Percentiles rank a stretch among this genome's conserved stretches.
phyloP scores from a whole-genome alignment of 257 asterid genomes.

The Primulina tabacum region DNA sequence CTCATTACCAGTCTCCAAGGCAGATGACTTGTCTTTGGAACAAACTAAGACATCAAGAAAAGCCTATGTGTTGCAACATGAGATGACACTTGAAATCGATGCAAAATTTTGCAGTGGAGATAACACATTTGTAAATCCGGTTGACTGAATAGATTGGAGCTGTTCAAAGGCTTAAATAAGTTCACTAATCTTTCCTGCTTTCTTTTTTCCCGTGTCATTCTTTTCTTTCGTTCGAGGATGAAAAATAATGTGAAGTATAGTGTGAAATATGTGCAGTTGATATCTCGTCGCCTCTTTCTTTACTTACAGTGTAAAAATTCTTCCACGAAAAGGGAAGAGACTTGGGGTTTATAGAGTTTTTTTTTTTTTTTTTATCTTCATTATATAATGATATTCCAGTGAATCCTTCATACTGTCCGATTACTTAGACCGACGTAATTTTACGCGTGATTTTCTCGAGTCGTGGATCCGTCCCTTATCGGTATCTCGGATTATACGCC shows the following conservation, averaged over 20 bases:
- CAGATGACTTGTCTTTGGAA: conserved; percentile 92
- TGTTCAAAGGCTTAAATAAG: background rate
- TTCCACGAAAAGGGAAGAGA: too few relatives aligned
- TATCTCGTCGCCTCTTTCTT: too few relatives aligned
- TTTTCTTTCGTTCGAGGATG: background rate
- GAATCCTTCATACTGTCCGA: background rate
- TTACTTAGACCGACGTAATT: too few relatives aligned
- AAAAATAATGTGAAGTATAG: too few relatives aligned
- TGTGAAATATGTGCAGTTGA: background rate
- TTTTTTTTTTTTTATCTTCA: too few relatives aligned
- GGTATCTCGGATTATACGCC: too few relatives aligned
- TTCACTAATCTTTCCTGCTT: background rate
- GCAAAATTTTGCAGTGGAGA: background rate
- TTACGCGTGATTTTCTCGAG: too few relatives aligned
- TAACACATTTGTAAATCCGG: background rate
- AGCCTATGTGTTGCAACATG: conserved; percentile 79
- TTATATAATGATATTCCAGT: too few relatives aligned
- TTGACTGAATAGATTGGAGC: background rate
- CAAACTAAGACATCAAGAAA: conserved; percentile 53
- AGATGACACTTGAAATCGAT: conserved; percentile 40
- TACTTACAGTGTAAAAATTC: too few relatives aligned
- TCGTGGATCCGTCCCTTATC: too few relatives aligned
- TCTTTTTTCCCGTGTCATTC: background rate
- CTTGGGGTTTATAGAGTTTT: too few relatives aligned
- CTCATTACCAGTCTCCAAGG: conserved; percentile 91